Conservation (phyloP, 345 rosid species). For the Fremontodendron californicum region DNA sequence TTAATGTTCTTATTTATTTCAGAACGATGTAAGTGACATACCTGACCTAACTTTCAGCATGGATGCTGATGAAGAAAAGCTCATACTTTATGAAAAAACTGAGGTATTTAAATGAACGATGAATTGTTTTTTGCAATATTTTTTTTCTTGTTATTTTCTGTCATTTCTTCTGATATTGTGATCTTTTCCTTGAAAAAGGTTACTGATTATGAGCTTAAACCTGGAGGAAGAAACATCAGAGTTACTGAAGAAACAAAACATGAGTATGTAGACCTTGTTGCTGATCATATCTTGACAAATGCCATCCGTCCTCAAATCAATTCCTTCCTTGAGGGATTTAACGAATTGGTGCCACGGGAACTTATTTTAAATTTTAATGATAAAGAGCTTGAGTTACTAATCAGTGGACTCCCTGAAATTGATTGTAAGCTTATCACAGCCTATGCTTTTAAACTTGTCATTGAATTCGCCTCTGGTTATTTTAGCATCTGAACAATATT, state of each 20-base stretch:
- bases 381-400: constrained; percentile 98
- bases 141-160: neutral
- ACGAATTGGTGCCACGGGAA: constrained; percentile 70
- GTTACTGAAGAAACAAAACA: constrained; percentile 97
- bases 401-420: constrained; percentile 99
- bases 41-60: constrained; percentile 94
- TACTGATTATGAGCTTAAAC: constrained; percentile 95
- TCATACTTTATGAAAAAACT: constrained; percentile 87
- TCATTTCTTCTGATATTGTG: neutral
- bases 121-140: neutral
- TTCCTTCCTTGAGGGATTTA: constrained; percentile 84
- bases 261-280: constrained; percentile 97
- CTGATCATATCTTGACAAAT: constrained; percentile 89
- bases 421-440: constrained; percentile 65
- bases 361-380: constrained; percentile 89
- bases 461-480: constrained; percentile 11
- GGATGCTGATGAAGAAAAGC: constrained; percentile 98
- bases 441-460: neutral
- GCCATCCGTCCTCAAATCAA: constrained; percentile 95
- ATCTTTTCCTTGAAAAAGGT: constrained; percentile 49
- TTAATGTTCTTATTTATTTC: constrained; percentile 17
- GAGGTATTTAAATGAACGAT: constrained; percentile 46
- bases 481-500: constrained; percentile 5
- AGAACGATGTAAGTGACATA: constrained; percentile 86
- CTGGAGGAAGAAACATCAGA: constrained; percentile 91